These are phyloP conservation scores for Juncus effusus DNA, from an alignment of 176 grass and related monocot species.

Conservation along the genomic window DNA sequence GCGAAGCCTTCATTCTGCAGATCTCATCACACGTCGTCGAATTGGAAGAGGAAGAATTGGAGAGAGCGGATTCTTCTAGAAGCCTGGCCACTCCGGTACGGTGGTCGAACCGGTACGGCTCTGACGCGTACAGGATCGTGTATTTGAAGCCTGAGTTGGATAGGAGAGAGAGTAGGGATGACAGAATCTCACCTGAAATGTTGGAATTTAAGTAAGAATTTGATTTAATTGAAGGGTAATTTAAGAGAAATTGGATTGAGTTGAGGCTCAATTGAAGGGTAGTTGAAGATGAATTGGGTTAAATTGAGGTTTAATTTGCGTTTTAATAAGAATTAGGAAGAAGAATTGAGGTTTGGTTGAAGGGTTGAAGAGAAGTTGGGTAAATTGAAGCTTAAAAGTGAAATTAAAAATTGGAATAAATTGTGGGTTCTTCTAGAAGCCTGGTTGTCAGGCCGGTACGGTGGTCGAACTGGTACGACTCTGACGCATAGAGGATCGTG, in stretches of 20 bases:
- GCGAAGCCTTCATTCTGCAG: constrained; percentile 71
- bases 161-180: constrained; percentile 44
- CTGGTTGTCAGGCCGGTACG: constrained; percentile 41
- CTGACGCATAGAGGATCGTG: constrained; percentile 75
- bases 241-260: too few species aligned
- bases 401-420: constrained; percentile 8
- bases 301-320: too few species aligned
- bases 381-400: too few species aligned
- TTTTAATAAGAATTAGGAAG: too few species aligned
- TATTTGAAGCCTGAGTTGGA: constrained; percentile 53
- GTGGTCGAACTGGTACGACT: constrained; percentile 43
- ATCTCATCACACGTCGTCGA: constrained; percentile 59
- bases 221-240: neutral
- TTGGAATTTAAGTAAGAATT: neutral
- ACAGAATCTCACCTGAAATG: constrained; percentile 67
- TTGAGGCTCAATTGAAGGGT: too few species aligned
- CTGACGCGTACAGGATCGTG: constrained; percentile 75
- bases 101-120: constrained; percentile 45
- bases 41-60: constrained; percentile 30
- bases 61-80: constrained; percentile 59
- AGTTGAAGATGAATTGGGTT: too few species aligned
- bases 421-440: constrained; percentile 60
- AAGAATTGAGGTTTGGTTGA: too few species aligned
- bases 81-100: constrained; percentile 46
- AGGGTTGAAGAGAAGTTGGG: too few species aligned